These are phyloP conservation scores for Trichoderma koningiopsis DNA, from an alignment of 2,329 filamentous ascomycete genomes.

Conservation along the genomic window DNA sequence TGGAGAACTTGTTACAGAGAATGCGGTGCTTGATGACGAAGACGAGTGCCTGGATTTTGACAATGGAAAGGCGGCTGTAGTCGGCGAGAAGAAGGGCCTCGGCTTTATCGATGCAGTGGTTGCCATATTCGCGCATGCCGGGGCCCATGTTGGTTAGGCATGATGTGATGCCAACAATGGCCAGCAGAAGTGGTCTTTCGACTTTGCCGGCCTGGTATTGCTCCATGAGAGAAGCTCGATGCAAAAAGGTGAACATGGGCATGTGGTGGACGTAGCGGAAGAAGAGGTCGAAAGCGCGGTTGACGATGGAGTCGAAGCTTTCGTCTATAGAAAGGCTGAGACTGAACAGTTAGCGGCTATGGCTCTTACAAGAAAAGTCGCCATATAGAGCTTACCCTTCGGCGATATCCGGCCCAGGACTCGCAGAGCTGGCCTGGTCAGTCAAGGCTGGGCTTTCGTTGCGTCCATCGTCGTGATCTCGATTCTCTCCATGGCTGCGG, in stretches of 20 bases:
- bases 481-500: not conserved
- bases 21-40: conserved; percentile 50
- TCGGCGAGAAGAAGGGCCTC: conserved; percentile 55
- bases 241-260: conserved; percentile 60
- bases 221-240: conserved; percentile 62
- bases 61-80: conserved; percentile 57
- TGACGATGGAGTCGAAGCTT: conserved; percentile 52
- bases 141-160: conserved; percentile 58
- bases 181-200: conserved; percentile 56
- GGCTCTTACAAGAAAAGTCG: not conserved
- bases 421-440: conserved; percentile 39
- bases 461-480: conserved; percentile 35
- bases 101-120: conserved; percentile 57
- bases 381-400: conserved; percentile 39
- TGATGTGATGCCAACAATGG: conserved; percentile 58
- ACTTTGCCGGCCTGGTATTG: conserved; percentile 59
- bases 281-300: conserved; percentile 58
- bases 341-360: not conserved
- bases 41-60: conserved; percentile 54
- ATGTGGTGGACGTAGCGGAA: conserved; percentile 62
- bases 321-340: conserved; percentile 43
- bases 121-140: conserved; percentile 54
- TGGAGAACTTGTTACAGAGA: conserved; percentile 47
- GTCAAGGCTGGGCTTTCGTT: conserved; percentile 42
- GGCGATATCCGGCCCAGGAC: conserved; percentile 39